A percentile compares a stretch with the other conserved stretches of the same genome.
Conservation (phyloP, 768 basidiomycete species). For the Tulasnella sp. region DNA sequence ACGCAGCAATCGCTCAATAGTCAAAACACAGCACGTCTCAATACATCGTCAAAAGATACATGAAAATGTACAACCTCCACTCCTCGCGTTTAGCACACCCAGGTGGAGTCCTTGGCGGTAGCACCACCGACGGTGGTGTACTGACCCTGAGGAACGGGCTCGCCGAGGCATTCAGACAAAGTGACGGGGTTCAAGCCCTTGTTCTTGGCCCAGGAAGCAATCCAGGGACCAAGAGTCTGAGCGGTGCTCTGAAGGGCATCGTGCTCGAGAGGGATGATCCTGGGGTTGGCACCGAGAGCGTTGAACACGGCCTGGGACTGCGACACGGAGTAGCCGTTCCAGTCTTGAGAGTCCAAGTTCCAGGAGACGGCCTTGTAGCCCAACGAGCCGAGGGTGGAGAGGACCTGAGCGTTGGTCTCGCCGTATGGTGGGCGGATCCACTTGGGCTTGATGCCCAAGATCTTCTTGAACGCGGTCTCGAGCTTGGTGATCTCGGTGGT, state of each 20-base stretch:
- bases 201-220: neutral
- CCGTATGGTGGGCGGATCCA: neutral
- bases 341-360: neutral
- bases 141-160: neutral
- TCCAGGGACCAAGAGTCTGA: neutral
- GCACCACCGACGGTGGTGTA: conserved; percentile 3
- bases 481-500: neutral
- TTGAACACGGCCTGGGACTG: neutral
- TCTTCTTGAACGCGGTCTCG: neutral
- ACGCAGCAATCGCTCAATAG: neutral
- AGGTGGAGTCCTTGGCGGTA: neutral
- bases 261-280: neutral
- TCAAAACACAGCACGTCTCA: neutral
- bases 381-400: neutral
- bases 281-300: neutral
- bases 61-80: neutral
- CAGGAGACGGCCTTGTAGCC: conserved; percentile 1
- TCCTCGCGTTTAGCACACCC: neutral
- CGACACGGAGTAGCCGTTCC: neutral
- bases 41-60: neutral
- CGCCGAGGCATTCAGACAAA: neutral
- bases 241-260: neutral
- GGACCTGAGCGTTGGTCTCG: neutral
- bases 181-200: neutral
- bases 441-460: conserved; percentile 7